Conservation (phyloP, 306 rosid species). For the Hippophae rhamnoides region DNA sequence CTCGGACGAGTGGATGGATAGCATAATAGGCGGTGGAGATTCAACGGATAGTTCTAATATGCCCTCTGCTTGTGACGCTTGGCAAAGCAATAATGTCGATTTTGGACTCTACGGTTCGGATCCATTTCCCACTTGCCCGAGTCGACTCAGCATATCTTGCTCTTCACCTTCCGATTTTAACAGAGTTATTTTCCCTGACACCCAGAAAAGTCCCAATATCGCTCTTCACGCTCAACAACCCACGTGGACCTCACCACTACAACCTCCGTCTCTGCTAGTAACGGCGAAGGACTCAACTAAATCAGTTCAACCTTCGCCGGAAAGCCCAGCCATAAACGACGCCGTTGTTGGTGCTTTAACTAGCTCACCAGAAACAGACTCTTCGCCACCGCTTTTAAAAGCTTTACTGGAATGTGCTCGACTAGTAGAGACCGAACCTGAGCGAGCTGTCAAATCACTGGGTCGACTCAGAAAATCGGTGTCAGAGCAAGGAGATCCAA, state of each 20-base stretch:
- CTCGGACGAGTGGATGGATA: slow-evolving; percentile 96
- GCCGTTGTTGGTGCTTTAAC: background rate
- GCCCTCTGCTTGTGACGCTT: slow-evolving; percentile 52
- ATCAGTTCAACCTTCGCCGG: slow-evolving; percentile 9
- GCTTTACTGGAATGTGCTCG: slow-evolving; percentile 58
- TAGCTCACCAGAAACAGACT: slow-evolving; percentile 17
- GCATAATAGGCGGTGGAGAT: slow-evolving; percentile 64
- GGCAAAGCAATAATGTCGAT: slow-evolving; percentile 44
- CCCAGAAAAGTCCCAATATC: slow-evolving; percentile 14
- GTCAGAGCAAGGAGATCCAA: slow-evolving; percentile 75
- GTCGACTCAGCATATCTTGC: slow-evolving; percentile 38
- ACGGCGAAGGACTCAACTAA: slow-evolving; percentile 24
- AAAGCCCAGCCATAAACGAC: slow-evolving; percentile 14
- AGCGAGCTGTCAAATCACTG: slow-evolving; percentile 49
- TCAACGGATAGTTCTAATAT: slow-evolving; percentile 66
- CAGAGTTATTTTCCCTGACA: slow-evolving; percentile 48
- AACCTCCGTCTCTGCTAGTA: slow-evolving; percentile 25
- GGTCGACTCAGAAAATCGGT: slow-evolving; percentile 38
- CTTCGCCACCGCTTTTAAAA: slow-evolving; percentile 59
- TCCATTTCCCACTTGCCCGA: slow-evolving; percentile 47
- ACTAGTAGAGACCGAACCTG: slow-evolving; percentile 40
- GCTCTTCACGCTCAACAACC: slow-evolving; percentile 27
- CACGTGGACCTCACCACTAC: slow-evolving; percentile 33
- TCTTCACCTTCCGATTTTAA: slow-evolving; percentile 61
- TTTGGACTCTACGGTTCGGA: slow-evolving; percentile 42